These are phyloP conservation scores for Trichosporon inkin DNA, from an alignment of 1,284 basidiomycete species.

Conservation along the genomic window DNA sequence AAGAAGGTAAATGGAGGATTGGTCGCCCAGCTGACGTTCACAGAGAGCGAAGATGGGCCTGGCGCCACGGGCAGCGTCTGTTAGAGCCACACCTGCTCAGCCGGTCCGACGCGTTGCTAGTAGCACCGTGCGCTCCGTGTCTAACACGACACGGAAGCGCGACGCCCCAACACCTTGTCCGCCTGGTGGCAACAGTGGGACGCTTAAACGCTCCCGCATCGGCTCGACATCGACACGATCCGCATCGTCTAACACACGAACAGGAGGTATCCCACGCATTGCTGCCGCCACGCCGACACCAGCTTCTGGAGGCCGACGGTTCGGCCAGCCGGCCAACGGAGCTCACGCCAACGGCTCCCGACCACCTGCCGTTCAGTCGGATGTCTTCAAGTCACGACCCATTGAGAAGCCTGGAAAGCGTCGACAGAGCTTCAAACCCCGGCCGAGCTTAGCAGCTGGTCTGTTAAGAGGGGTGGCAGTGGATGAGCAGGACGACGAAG, in stretches of 20 bases:
- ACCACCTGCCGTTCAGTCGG: neutral
- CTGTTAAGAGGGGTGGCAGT: slow-evolving; percentile 12
- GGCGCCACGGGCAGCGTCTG: slow-evolving; percentile 27
- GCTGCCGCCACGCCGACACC: slow-evolving; percentile 10
- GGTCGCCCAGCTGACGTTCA: neutral
- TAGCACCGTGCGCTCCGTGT: neutral
- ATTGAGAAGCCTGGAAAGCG: slow-evolving; percentile 36
- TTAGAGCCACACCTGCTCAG: slow-evolving; percentile 20
- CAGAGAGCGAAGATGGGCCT: slow-evolving; percentile 30
- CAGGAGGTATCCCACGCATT: slow-evolving; percentile 5
- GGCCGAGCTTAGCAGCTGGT: slow-evolving; percentile 21
- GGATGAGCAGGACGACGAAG: slow-evolving; percentile 24
- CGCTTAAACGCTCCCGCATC: slow-evolving; percentile 20
- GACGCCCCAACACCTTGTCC: slow-evolving; percentile 39
- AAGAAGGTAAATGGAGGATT: slow-evolving; percentile 50
- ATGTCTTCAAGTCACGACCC: neutral
- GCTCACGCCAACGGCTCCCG: slow-evolving; percentile 10
- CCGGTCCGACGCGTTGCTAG: neutral
- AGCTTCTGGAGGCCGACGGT: slow-evolving; percentile 8
- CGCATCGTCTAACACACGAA: neutral
- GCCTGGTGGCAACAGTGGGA: neutral
- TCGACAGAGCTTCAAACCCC: slow-evolving; percentile 58
- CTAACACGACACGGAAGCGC: slow-evolving; percentile 27
- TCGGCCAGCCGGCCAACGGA: slow-evolving; percentile 15
- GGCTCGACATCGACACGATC: neutral